Percentiles rank a stretch among this genome's conserved stretches.
Evolutionary conservation across 352 stramenopile genomes (phyloP).

Genomic region (Globisporangium sylvaticum): DNA sequence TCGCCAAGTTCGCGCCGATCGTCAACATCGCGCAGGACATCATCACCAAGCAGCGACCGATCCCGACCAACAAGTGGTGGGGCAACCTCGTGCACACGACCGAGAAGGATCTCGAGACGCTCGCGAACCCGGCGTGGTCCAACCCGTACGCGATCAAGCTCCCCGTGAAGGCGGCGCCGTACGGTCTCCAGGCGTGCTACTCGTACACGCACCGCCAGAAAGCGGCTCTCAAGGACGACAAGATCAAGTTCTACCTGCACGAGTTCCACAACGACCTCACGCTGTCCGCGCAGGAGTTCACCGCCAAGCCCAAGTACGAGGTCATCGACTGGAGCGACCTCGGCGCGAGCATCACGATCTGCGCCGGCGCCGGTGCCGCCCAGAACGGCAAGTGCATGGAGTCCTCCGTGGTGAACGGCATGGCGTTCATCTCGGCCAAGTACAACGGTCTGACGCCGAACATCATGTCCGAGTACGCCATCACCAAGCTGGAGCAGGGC

Average conservation of each 20-base stretch:
- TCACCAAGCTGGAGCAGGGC: conserved; percentile 37
- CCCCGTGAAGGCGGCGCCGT: conserved; percentile 34
- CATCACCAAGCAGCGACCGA: conserved; percentile 32
- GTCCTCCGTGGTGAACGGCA: conserved; percentile 54
- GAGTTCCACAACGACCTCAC: conserved; percentile 65
- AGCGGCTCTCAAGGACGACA: conserved; percentile 34
- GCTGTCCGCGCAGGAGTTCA: conserved; percentile 57
- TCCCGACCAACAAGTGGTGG: conserved; percentile 85
- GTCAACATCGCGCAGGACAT: conserved; percentile 54
- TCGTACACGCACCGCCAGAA: conserved; percentile 57
- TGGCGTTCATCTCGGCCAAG: conserved; percentile 65
- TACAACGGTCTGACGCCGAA: conserved; percentile 54
- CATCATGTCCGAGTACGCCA: conserved; percentile 45
- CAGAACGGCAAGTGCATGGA: conserved; percentile 41
- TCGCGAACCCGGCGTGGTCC: conserved; percentile 49
- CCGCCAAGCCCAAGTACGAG: conserved; percentile 47
- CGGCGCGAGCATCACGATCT: conserved; percentile 57
- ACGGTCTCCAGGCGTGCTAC: conserved; percentile 52
- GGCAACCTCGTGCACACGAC: conserved; percentile 66
- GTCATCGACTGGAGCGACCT: conserved; percentile 63
- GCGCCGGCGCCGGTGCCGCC: conserved; percentile 19
- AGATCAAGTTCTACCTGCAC: conserved; percentile 59
- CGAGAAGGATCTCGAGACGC: conserved; percentile 29
- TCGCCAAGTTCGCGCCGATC: conserved; percentile 45
- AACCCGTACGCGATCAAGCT: conserved; percentile 71